These are phyloP conservation scores for Blastobotrys aristatus DNA, from an alignment of 1,139 yeast species.

Conservation along the genomic window DNA sequence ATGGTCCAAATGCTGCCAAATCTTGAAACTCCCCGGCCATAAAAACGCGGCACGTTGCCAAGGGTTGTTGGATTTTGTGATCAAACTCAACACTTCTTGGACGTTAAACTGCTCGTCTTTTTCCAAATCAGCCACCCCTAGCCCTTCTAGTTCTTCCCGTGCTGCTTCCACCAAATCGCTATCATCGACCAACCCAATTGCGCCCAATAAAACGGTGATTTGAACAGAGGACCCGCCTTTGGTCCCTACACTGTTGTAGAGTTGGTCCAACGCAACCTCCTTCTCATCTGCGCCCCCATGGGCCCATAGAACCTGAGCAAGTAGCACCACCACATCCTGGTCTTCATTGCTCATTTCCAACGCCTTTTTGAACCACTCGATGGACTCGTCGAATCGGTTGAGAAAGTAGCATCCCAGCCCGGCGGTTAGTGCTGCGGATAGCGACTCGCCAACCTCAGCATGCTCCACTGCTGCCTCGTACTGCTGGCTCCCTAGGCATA, in stretches of 20 bases:
- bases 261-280: constrained; percentile 61
- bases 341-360: constrained; percentile 52
- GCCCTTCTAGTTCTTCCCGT: constrained; percentile 55
- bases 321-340: constrained; percentile 59
- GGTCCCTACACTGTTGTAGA: constrained; percentile 50
- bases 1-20: constrained; percentile 62
- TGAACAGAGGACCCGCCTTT: constrained; percentile 57
- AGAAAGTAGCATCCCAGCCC: constrained; percentile 67
- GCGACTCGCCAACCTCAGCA: constrained; percentile 46
- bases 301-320: constrained; percentile 76
- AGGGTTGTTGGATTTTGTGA: constrained; percentile 27
- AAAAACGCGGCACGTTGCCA: constrained; percentile 71
- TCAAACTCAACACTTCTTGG: constrained; percentile 50
- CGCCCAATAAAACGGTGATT: constrained; percentile 71
- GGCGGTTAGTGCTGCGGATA: constrained; percentile 59
- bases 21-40: constrained; percentile 62
- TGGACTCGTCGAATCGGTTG: constrained; percentile 56
- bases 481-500: constrained; percentile 54
- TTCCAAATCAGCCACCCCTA: constrained; percentile 46
- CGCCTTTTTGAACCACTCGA: constrained; percentile 61
- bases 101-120: constrained; percentile 42
- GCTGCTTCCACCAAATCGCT: constrained; percentile 60
- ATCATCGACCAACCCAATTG: constrained; percentile 60
- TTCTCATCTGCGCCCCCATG: constrained; percentile 53
- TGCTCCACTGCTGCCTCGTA: constrained; percentile 57